phyloP scores from a whole-genome alignment of 805 yeast genomes.

The Saitoella complicata region DNA sequence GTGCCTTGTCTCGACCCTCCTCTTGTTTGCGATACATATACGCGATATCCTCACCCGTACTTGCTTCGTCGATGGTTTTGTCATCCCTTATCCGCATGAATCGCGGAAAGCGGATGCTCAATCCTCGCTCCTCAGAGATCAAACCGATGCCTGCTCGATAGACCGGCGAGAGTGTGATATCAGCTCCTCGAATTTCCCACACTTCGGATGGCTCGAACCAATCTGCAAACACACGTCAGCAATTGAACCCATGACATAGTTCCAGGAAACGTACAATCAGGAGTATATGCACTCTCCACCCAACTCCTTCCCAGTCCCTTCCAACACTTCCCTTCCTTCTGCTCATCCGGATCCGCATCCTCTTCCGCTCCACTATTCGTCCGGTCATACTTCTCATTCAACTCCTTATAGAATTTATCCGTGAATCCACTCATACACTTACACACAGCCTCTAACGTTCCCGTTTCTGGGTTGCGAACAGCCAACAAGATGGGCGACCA shows the following conservation, averaged over 20 bases:
- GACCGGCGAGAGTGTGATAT: slow-evolving; percentile 13
- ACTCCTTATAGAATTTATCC: slow-evolving; percentile 12
- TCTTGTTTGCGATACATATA: slow-evolving; percentile 10
- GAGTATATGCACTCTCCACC: too few species aligned
- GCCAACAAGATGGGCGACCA: slow-evolving; percentile 17
- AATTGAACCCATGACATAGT: too few species aligned
- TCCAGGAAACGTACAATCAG: too few species aligned
- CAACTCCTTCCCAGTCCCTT: too few species aligned
- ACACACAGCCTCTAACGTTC: slow-evolving; percentile 13
- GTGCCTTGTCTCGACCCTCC: too few species aligned
- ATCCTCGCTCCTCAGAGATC: slow-evolving; percentile 8
- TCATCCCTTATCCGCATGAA: slow-evolving; percentile 13
- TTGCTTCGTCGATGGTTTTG: slow-evolving; percentile 13
- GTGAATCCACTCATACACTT: slow-evolving; percentile 17
- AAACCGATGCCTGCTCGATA: slow-evolving; percentile 12
- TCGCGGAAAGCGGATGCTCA: slow-evolving; percentile 16
- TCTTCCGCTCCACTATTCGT: too few species aligned
- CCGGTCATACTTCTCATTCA: slow-evolving; percentile 14
- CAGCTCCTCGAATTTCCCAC: slow-evolving; percentile 16
- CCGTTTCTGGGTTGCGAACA: slow-evolving; percentile 14
- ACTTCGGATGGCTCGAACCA: slow-evolving; percentile 7
- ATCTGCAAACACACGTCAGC: too few species aligned
- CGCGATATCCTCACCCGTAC: slow-evolving; percentile 12
- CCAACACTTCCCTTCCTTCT: too few species aligned
- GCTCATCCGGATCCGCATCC: too few species aligned